A percentile compares a stretch with the other conserved stretches of the same genome.
Evolutionary conservation across 2,329 filamentous ascomycete genomes (phyloP).

Genomic region (Stylonectria norvegica): DNA sequence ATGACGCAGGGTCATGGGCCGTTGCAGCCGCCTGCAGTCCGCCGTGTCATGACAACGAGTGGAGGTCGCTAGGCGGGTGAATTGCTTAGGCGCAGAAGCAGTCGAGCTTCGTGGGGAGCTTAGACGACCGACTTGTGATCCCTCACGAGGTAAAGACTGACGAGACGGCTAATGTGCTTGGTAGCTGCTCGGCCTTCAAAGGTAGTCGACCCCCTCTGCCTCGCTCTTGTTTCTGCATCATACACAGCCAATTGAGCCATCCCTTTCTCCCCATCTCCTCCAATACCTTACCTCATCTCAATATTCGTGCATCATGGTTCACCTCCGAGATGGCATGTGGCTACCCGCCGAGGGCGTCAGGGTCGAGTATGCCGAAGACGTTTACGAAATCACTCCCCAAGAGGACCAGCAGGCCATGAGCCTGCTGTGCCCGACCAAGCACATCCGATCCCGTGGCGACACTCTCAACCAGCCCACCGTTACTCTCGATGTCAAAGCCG

Average conservation of each 20-base stretch:
- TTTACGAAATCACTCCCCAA: constrained; percentile 48
- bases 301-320: constrained; percentile 33
- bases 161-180: too few species aligned
- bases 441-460: constrained; percentile 52
- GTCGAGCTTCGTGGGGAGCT: constrained; percentile 3
- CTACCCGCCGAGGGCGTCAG: constrained; percentile 57
- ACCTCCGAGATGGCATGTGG: constrained; percentile 53
- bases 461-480: constrained; percentile 55
- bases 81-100: constrained; percentile 7
- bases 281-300: constrained; percentile 5
- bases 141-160: too few species aligned
- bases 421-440: constrained; percentile 53
- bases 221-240: not conserved
- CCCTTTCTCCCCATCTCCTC: not conserved
- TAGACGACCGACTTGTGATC: constrained; percentile 3
- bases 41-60: constrained; percentile 22
- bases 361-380: constrained; percentile 64
- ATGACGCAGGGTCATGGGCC: constrained; percentile 6
- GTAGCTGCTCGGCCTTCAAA: too few species aligned
- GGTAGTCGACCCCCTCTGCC: too few species aligned
- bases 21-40: constrained; percentile 15
- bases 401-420: constrained; percentile 46
- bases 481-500: constrained; percentile 38
- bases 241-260: constrained; percentile 8
- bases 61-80: constrained; percentile 19